Evolutionary conservation across 306 rosid species (phyloP), one percentile per base, ranked within the genome.

Genomic region (Trifolium subterraneum): DNA sequence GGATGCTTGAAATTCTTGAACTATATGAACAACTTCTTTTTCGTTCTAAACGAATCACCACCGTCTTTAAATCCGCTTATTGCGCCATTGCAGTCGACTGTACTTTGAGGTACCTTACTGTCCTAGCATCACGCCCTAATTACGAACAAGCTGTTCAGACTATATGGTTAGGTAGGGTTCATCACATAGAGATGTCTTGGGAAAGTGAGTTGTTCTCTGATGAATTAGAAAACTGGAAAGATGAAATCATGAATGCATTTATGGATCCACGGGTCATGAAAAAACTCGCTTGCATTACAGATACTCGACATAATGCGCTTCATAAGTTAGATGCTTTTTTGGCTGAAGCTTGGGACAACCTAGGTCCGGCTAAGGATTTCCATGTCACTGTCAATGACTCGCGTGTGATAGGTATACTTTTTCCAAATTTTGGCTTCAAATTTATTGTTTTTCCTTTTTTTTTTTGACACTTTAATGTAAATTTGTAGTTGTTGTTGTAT

Each of bases 1-100:
- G 23, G 22, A 51, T 51, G 58, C 58, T 51, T 11, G 12, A 51
- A 15, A 2, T 7, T 1, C 76, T 91, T 11, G 95, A 91, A 68
- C 0, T 45, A 0, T 48, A 88, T 1, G 96, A 86, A 18, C 79
- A 69, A 13, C 22, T 92, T 27, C 73, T 71, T 15, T 12, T 16
- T 15, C 64, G 71, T 4, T 7, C 44, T 5, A 27, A 59, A 76
- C 52, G 80, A 5, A 7, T 70, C 6, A 23, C 19, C 19, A 52
- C 81, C 10, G 7, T 88, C 25, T 77, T 89, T 84, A 66, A 15
- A 31, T 80, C 75, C 2, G 93, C 93, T 3, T 92, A 88, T 29
- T 75, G 85, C 7, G 84, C 89, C 0, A 85, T 92, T 50, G 92
- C 92, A 0, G 76, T 86, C 15, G 96, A 92, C 20, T 80, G 84